phyloP scores from a whole-genome alignment of 164 flowering plant genomes.

The Cinnamomum micranthum region DNA sequence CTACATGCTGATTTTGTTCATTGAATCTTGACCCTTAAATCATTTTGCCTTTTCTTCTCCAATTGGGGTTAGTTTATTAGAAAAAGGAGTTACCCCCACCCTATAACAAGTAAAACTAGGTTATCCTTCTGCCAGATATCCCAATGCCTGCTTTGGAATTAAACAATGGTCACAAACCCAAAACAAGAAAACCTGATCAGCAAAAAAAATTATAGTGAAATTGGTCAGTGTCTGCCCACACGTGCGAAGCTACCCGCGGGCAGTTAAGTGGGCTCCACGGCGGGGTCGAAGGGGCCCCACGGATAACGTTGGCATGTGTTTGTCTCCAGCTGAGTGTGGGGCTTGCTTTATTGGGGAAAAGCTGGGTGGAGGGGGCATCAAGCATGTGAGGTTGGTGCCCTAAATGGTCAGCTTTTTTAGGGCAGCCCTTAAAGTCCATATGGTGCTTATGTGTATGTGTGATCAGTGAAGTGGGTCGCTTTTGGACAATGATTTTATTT shows the following conservation, averaged over 20 bases:
- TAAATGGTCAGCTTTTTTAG: constrained; percentile 11
- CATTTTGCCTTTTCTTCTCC: too few relatives aligned
- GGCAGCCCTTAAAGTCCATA: neutral
- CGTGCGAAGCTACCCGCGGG: constrained; percentile 2
- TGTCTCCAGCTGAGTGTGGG: constrained; percentile 13
- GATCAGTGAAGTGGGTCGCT: constrained; percentile 9
- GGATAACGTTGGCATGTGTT: constrained; percentile 13
- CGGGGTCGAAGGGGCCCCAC: too few relatives aligned
- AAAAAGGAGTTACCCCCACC: neutral
- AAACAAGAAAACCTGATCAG: neutral
- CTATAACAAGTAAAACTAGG: neutral
- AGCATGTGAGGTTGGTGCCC: constrained; percentile 25
- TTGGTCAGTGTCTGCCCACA: neutral
- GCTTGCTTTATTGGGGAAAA: constrained; percentile 6
- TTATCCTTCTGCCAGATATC: too few relatives aligned
- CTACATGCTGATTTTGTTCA: neutral
- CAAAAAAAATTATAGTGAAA: constrained; percentile 2
- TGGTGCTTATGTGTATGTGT: neutral
- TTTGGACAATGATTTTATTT: constrained; percentile 20
- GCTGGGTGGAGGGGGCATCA: constrained; percentile 14
- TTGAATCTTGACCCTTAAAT: neutral
- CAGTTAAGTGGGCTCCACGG: constrained; percentile 1
- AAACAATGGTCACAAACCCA: neutral
- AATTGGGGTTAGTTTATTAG: neutral
- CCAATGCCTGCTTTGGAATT: neutral